Evolutionary conservation across 805 yeast genomes (phyloP).

Genomic region (Hanseniaspora meyeri): DNA sequence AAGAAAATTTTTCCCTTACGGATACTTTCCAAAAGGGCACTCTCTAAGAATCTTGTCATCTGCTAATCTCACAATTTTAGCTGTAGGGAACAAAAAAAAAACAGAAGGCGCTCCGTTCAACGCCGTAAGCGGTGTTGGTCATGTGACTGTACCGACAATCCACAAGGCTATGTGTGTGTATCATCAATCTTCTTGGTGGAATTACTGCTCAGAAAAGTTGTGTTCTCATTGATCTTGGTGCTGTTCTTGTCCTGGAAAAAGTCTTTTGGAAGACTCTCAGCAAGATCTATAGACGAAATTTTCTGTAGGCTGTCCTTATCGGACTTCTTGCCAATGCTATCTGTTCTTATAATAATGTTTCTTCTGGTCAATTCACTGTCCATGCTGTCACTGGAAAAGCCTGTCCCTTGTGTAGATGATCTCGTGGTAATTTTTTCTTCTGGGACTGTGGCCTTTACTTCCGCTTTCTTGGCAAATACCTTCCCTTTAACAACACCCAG

Average conservation of each 20-base stretch:
- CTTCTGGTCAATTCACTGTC: background rate
- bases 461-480: background rate
- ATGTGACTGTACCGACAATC: background rate
- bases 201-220: background rate
- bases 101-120: background rate
- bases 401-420: background rate
- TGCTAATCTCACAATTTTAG: too few relatives aligned
- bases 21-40: background rate
- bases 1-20: background rate
- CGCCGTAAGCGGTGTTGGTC: slow-evolving; percentile 3
- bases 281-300: slow-evolving; percentile 8
- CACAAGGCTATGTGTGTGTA: background rate
- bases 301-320: background rate
- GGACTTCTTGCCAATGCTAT: background rate
- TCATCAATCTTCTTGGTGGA: background rate
- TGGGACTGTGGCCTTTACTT: background rate
- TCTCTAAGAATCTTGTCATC: too few relatives aligned
- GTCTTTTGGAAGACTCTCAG: slow-evolving; percentile 7
- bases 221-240: background rate
- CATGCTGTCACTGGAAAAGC: background rate
- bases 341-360: background rate
- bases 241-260: slow-evolving; percentile 6
- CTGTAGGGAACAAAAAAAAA: too few relatives aligned
- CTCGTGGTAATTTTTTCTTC: background rate
- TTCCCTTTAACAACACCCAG: background rate